Base-by-base conservation (phyloP, 2,329 filamentous ascomycete species). In the Neofusicoccum cordaticola region DNA sequence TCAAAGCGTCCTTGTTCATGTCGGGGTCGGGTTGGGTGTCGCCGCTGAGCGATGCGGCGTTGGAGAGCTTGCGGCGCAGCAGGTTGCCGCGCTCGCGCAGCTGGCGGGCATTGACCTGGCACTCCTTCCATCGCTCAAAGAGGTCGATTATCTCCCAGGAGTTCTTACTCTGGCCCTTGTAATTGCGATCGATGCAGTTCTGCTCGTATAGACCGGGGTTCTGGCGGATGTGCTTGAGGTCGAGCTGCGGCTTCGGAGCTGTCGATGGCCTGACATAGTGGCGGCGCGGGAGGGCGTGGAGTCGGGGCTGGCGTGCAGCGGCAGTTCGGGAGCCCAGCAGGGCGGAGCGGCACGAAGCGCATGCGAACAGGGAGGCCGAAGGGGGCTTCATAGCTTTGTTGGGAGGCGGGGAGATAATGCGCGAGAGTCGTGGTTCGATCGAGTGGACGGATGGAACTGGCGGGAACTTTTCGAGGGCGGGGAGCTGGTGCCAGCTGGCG, bases 211-310 rank as follows among this genome's bases (percentile, higher is more conserved):
- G 84, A 13, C 89, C 86, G 15, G 90, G 87, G 77, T 96, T 91
- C 73, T 92, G 86, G 65, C 93, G 93, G 75, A 99, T 97, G 79
- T 95, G 90, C 76, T 92, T 94, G 74, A 96, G 85, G 80, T 97
- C 90, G 69, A 96, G 85, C 52, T 85, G 85, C 31, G 91, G 87
- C 75, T 92, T 94, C 11, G 92, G 93, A 13, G 91, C 93, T 61
- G 85, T 88, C 1, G 90, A 83, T 4, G 90, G 90, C 44, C 88
- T 84, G 3, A 78, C 78, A 67, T 79, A 82, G 22, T 67, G 64
- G 74, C 81, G 64, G 71, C 76, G 53, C 75, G 78, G 62, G 67
- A 67, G 35, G 31, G 48, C 9, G 22, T 17, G 45, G 51, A 41
- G 35, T 13, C 17, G 35, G 19, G 39, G n/a, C 15, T 34, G 41